Evolutionary conservation across 2,329 filamentous ascomycete genomes (phyloP).

Genomic region (Ophiocordyceps polyrhachis-furcata): DNA sequence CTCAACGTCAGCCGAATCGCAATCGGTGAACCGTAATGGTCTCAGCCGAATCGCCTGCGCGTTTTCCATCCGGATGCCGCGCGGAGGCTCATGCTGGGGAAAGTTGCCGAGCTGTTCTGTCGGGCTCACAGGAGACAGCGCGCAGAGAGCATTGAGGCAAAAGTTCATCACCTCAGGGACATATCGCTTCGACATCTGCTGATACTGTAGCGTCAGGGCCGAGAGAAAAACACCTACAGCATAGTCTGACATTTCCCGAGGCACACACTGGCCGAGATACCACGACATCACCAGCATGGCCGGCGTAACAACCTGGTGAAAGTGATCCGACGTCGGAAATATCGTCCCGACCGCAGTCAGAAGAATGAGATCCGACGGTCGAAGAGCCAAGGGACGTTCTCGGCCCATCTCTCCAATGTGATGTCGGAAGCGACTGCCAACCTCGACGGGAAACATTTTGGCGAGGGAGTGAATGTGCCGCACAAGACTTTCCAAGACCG

Average conservation of each 20-base stretch:
- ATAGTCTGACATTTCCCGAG: slow-evolving; percentile 45
- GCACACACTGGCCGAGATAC: slow-evolving; percentile 62
- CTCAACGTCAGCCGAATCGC: slow-evolving; percentile 19
- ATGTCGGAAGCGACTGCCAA: slow-evolving; percentile 59
- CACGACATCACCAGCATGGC: slow-evolving; percentile 69
- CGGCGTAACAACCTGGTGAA: slow-evolving; percentile 86
- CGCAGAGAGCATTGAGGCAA: slow-evolving; percentile 51
- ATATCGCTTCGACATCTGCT: slow-evolving; percentile 67
- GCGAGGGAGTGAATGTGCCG: slow-evolving; percentile 87
- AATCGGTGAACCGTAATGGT: slow-evolving; percentile 42
- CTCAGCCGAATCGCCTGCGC: slow-evolving; percentile 22
- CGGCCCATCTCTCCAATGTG: slow-evolving; percentile 41
- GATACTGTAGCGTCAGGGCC: slow-evolving; percentile 65
- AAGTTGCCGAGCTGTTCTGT: slow-evolving; percentile 33
- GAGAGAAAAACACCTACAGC: slow-evolving; percentile 61
- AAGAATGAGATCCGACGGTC: slow-evolving; percentile 58
- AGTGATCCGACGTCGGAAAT: slow-evolving; percentile 93
- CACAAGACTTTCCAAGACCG: slow-evolving; percentile 58
- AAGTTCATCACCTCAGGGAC: slow-evolving; percentile 80
- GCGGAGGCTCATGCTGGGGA: slow-evolving; percentile 38
- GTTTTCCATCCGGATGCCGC: slow-evolving; percentile 29
- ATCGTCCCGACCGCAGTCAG: slow-evolving; percentile 68
- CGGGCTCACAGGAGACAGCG: slow-evolving; percentile 39
- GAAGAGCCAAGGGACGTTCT: slow-evolving; percentile 30
- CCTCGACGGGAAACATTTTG: slow-evolving; percentile 63